Base-by-base conservation (phyloP, 495 filamentous ascomycete genomes). In the Cercophora samala region DNA sequence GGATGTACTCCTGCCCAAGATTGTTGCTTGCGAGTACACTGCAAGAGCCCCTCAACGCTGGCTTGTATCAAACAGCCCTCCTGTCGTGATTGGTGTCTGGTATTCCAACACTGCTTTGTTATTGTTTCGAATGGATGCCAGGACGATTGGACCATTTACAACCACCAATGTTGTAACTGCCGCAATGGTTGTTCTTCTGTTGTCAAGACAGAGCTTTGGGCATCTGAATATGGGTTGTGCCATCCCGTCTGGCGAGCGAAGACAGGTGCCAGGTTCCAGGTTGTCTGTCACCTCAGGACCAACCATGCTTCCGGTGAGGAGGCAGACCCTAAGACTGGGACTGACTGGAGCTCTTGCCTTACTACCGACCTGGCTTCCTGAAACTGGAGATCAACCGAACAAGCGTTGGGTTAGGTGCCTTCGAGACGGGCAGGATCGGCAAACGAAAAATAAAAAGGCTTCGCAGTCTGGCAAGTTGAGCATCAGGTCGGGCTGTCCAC, bases 1-100 rank as follows among this genome's bases (percentile, higher is more conserved):
- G 53, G 22, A 56, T 46, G 67, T 71, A 75, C 73, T 73, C 69
- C 19, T 70, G 69, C 68, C 70, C 70, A 73, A 59, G 56, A 11
- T 23, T 18, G 70, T 67, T 75, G 70, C 72, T 62, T 73, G 25
- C 23, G 19, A 22, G 65, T 65, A 58, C 17, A 22, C 19, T 9
- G 26, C 17, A 37, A n/a, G 29, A 18, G 26, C 26, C 26, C 8
- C 37, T 46, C 37, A 46, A 46, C 15, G 37, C 53, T 21, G 53
- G n/a, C 18, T 19, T 23, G 53, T 21, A 56, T 56, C 53, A 23
- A 23, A 56, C n/a, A 23, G n/a, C n/a, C 22, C 53, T 19, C 53
- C 18, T 56, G 53, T 21, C 22, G 53, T 56, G 53, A 56, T 56
- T 56, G 53, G 53, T 56, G n/a, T 23, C 13, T 15, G 11, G 19